A percentile compares a stretch with the other conserved stretches of the same genome.
phyloP scores from a whole-genome alignment of 176 grass and related monocot genomes.

The Olyra latifolia region DNA sequence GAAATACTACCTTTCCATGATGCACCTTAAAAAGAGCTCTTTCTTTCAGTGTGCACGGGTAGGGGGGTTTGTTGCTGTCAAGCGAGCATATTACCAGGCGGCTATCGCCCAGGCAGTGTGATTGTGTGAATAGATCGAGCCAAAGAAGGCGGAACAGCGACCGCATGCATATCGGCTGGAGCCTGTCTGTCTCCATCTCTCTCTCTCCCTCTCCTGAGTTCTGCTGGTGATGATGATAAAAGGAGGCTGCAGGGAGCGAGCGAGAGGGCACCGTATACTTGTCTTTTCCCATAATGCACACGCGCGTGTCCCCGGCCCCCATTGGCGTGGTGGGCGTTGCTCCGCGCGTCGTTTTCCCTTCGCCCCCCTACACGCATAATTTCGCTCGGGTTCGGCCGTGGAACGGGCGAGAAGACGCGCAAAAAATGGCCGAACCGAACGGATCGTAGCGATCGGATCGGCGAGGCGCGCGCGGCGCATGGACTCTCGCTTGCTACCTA shows the following conservation, averaged over 20 bases:
- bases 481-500: no score
- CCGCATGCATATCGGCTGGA: slow-evolving; percentile 56
- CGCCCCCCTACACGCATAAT: not conserved
- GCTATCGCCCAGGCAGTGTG: no score
- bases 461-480: no score
- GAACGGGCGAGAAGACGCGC: not conserved
- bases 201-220: not conserved
- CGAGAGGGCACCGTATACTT: not conserved
- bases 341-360: not conserved
- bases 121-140: no score
- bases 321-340: slow-evolving; percentile 21
- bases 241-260: not conserved
- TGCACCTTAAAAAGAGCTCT: no score
- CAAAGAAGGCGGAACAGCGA: slow-evolving; percentile 51
- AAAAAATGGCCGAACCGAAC: not conserved
- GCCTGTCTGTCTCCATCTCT: not conserved
- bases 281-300: slow-evolving; percentile 11
- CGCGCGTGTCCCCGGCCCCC: not conserved
- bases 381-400: not conserved
- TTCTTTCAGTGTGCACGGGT: no score
- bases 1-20: no score
- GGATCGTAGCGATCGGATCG: no score
- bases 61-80: no score
- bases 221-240: not conserved
- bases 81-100: no score